A percentile compares a stretch with the other conserved stretches of the same genome.
Evolutionary conservation across 148 eudicot species (phyloP).

Genomic region (Spergularia marina): DNA sequence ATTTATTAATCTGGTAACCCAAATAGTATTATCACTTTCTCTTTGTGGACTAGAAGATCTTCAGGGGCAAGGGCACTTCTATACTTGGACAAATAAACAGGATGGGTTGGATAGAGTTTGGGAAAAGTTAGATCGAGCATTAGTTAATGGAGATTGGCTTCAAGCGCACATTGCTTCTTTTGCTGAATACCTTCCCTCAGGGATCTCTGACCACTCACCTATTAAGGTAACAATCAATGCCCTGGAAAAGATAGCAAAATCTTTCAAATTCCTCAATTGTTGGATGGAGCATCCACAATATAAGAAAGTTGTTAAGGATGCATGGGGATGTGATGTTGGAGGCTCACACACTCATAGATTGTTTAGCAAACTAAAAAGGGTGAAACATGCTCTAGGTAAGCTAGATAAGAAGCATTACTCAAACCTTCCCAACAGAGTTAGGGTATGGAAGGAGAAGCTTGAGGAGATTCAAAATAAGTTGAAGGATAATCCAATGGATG

Average conservation of each 20-base stretch:
- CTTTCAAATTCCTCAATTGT: not conserved
- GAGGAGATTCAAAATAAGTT: too few relatives aligned
- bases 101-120: not conserved
- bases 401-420: not conserved
- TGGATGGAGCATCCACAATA: not conserved
- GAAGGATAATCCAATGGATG: not conserved
- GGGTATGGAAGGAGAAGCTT: not conserved
- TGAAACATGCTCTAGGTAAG: not conserved
- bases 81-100: not conserved
- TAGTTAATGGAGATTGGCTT: not conserved
- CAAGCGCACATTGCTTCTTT: not conserved
- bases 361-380: not conserved
- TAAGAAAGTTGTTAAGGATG: not conserved
- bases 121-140: not conserved
- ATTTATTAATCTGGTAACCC: too few relatives aligned
- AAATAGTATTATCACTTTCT: too few relatives aligned
- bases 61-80: not conserved
- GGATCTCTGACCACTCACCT: not conserved
- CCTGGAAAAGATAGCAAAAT: not conserved
- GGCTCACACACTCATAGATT: not conserved
- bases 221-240: not conserved
- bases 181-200: not conserved
- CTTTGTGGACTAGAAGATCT: not conserved
- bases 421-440: not conserved
- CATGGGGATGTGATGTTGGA: not conserved